phyloP scores from a whole-genome alignment of 306 rosid genomes.

The Fagus sylvatica region DNA sequence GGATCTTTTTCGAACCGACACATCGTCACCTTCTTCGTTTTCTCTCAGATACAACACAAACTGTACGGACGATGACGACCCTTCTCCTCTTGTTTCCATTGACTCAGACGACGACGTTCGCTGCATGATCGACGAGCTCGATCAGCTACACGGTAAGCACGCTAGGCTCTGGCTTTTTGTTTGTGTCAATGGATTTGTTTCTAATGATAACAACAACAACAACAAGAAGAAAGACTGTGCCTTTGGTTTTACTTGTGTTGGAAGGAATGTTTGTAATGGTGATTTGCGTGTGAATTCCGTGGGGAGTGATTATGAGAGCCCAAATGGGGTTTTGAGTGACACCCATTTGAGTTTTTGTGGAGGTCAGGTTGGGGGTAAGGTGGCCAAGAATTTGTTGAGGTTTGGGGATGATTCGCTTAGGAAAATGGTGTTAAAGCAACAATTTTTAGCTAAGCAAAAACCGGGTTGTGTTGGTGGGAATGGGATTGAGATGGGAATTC shows the following conservation, averaged over 20 bases:
- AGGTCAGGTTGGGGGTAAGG: not conserved
- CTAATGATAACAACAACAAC: not conserved
- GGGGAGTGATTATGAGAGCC: not conserved
- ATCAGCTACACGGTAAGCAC: conserved; percentile 17
- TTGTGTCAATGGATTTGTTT: conserved; percentile 3
- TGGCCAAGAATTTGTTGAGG: not conserved
- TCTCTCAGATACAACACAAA: not conserved
- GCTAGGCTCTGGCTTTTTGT: conserved; percentile 33
- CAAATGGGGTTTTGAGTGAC: not conserved
- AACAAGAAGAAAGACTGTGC: no score
- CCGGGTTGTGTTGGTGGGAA: conserved; percentile 7
- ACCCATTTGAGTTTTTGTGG: not conserved
- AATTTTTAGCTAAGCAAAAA: conserved; percentile 16
- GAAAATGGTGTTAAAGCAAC: conserved; percentile 16
- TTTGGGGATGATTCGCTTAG: conserved; percentile 13
- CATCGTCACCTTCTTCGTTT: not conserved
- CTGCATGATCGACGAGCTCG: conserved; percentile 30
- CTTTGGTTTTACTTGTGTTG: not conserved
- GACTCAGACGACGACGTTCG: conserved; percentile 35
- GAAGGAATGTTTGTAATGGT: not conserved
- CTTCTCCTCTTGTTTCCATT: conserved; percentile 9
- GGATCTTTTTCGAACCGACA: conserved; percentile 14
- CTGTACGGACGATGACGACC: not conserved
- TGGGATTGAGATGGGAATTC: conserved; percentile 5
- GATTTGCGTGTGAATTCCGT: conserved; percentile 1